Base-by-base conservation (phyloP, 179 eudicot species). In the Actinidia chinensis region DNA sequence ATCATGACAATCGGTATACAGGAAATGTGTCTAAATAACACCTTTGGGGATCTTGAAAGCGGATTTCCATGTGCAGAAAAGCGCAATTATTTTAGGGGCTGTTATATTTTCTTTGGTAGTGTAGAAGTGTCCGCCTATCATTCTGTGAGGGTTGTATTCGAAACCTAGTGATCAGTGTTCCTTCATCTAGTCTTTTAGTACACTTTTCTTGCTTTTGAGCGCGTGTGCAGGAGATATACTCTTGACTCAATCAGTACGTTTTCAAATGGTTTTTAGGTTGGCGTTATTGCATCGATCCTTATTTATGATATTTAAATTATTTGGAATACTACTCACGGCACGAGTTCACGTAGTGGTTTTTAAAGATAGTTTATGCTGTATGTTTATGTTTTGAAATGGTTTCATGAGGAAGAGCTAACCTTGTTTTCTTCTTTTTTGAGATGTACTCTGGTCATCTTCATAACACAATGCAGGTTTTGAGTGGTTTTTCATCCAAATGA, bases 401-500 rank as follows among this genome's bases (percentile, higher is more conserved):
- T 46, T 23, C 73, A 48, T 47, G 73, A 69, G 55, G 73, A 69
- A 68, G 72, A 68, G 22, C 69, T 65, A 65, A 65, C 69, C 46
- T 65, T 65, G 82, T 89, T 87, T 83, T 91, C 64, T 94, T 92
- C 96, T 92, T 86, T 89, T 90, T 86, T 89, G 98, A 94, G 98
- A 94, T 94, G 98, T 83, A 90, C 98, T 91, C 85, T 76, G 88
- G 91, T 78, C 97, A 91, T 94, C 97, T 87, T 88, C 98, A 91
- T 91, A 90, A 96, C 96, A 92, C 87, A 86, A 94, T 94, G 98
- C 97, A 94, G 98, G 40, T 83, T 86, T 92, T 89, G 79, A 78
- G 82, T 87, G 83, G 85, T 84, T 91, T 90, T 80, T 59, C 79
- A 60, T 86, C 83, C 76, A 66, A 77, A 94, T 94, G 98, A 94